phyloP scores from a whole-genome alignment of 768 basidiomycete genomes.

The Termitomyces sp. region DNA sequence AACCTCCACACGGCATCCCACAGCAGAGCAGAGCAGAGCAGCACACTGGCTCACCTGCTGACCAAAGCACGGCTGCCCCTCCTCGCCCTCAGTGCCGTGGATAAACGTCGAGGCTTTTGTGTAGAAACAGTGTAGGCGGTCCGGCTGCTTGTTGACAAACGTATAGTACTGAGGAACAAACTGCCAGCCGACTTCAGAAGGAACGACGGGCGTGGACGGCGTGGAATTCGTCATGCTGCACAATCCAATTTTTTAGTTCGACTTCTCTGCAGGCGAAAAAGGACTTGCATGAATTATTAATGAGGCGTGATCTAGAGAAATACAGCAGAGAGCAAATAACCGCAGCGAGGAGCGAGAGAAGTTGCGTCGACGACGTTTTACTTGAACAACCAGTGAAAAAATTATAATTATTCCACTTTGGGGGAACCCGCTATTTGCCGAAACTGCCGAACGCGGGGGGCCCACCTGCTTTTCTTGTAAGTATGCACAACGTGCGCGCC shows the following conservation, averaged over 20 bases:
- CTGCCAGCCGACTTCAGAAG: conserved; percentile 98
- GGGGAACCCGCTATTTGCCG: conserved; percentile 6
- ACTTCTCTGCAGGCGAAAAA: no score
- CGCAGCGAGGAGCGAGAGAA: conserved; percentile 16
- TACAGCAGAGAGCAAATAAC: conserved; percentile 23
- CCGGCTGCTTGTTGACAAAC: conserved; percentile 96
- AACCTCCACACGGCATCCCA: neutral
- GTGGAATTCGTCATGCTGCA: conserved; percentile 34
- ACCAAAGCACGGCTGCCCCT: conserved; percentile 81
- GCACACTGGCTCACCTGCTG: conserved; percentile 67
- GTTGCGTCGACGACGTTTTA: no score
- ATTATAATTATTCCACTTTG: conserved; percentile 16
- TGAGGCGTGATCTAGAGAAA: conserved; percentile 28
- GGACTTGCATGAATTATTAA: conserved; percentile 26
- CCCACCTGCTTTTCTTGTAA: no score
- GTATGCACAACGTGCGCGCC: no score
- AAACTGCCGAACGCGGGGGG: neutral
- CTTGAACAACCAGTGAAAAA: conserved; percentile 14
- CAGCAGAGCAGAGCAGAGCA: neutral
- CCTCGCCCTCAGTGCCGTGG: conserved; percentile 97
- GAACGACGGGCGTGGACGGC: conserved; percentile 54
- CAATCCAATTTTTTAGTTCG: no score
- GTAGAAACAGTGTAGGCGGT: conserved; percentile 98
- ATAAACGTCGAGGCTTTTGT: conserved; percentile 96
- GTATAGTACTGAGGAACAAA: conserved; percentile 99